phyloP scores from a whole-genome alignment of 139 green algal genomes.

The Limnomonas spitsbergensis region DNA sequence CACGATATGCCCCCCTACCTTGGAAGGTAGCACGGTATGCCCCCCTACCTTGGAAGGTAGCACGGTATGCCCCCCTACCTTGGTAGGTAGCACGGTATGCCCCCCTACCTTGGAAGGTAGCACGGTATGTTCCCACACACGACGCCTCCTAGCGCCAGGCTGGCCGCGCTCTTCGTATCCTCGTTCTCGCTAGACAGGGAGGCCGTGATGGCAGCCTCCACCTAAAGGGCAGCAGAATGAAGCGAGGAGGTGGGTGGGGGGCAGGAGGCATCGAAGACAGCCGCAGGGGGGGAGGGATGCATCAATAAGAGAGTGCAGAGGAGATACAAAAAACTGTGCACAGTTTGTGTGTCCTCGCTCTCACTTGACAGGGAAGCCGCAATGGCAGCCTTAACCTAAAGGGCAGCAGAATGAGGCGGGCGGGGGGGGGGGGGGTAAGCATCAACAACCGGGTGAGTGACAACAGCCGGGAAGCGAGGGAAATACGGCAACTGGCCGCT shows the following conservation, averaged over 20 bases:
- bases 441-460: too few species aligned
- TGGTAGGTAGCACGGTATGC: neutral
- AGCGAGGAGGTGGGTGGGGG: too few species aligned
- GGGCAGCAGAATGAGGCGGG: neutral
- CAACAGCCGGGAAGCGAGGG: too few species aligned
- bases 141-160: conserved; percentile 77
- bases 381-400: conserved; percentile 36
- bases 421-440: too few species aligned
- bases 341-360: conserved; percentile 25
- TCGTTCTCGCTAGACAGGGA: conserved; percentile 33
- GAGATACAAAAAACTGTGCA: conserved; percentile 70
- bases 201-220: conserved; percentile 36
- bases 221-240: neutral
- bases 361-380: conserved; percentile 34
- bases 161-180: conserved; percentile 53
- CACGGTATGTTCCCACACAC: conserved; percentile 68
- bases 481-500: too few species aligned
- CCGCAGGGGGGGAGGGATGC: too few species aligned
- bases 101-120: conserved; percentile 78
- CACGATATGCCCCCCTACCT: too few species aligned
- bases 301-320: too few species aligned
- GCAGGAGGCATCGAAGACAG: too few species aligned
- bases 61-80: neutral
- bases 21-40: too few species aligned
- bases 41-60: too few species aligned